A percentile compares a stretch with the other conserved stretches of the same genome.
Conservation (phyloP, 2,329 filamentous ascomycete species). For the Biscogniauxia marginata region DNA sequence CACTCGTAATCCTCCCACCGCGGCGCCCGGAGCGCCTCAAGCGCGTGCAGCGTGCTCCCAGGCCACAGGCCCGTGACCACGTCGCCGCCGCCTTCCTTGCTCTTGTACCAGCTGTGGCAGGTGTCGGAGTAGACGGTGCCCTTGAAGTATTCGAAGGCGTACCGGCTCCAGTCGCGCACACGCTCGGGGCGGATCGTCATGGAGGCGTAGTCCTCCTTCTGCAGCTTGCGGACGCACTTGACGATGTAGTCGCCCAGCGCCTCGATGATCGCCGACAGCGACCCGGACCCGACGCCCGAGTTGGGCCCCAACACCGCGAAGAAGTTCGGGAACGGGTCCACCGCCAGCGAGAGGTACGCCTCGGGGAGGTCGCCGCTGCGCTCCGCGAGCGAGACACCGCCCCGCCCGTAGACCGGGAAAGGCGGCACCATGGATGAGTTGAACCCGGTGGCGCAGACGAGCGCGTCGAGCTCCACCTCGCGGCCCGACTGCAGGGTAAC, state of each 20-base stretch:
- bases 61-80: constrained; percentile 45
- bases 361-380: constrained; percentile 35
- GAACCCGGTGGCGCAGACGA: constrained; percentile 50
- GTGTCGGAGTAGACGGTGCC: constrained; percentile 46
- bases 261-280: constrained; percentile 47
- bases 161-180: constrained; percentile 47
- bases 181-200: constrained; percentile 44
- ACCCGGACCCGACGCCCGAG: constrained; percentile 46
- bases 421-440: constrained; percentile 39
- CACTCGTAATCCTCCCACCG: constrained; percentile 48
- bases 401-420: constrained; percentile 41
- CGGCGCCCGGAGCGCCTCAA: constrained; percentile 41
- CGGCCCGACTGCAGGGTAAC: constrained; percentile 30
- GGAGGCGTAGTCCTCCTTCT: constrained; percentile 44
- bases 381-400: constrained; percentile 35
- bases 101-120: constrained; percentile 56
- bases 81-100: constrained; percentile 38
- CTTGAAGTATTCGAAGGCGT: constrained; percentile 47
- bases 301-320: constrained; percentile 51
- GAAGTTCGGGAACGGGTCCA: constrained; percentile 49
- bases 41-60: constrained; percentile 42
- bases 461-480: constrained; percentile 40
- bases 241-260: constrained; percentile 48
- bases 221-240: constrained; percentile 46
- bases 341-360: constrained; percentile 45